Evolutionary conservation across 2,329 filamentous ascomycete species (phyloP).

Genomic region (Alternaria postmessia): DNA sequence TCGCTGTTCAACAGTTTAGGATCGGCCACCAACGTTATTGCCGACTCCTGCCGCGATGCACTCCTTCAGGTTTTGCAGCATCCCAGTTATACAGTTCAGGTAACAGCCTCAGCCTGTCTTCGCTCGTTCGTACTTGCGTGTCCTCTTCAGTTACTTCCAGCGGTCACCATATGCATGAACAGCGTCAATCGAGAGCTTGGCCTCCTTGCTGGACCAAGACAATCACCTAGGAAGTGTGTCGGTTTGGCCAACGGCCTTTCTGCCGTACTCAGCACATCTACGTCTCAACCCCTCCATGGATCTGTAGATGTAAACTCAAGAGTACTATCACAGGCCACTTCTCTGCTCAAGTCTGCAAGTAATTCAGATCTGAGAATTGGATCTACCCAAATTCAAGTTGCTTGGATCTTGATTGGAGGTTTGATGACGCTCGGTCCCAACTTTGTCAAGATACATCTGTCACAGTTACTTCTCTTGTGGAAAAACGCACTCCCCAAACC

Average conservation of each 20-base stretch:
- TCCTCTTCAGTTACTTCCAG: constrained; percentile 88
- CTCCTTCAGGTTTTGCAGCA: constrained; percentile 91
- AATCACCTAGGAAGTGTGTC: constrained; percentile 82
- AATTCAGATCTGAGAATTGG: constrained; percentile 90
- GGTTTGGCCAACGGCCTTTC: constrained; percentile 93
- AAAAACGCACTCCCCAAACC: constrained; percentile 97
- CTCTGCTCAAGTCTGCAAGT: constrained; percentile 88
- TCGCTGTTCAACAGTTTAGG: constrained; percentile 82
- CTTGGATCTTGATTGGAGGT: constrained; percentile 96
- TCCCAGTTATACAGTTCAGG: constrained; percentile 94
- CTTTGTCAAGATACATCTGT: constrained; percentile 98
- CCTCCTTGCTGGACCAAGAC: constrained; percentile 75
- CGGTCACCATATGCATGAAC: constrained; percentile 95
- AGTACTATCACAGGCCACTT: constrained; percentile 89
- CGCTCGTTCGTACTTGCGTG: constrained; percentile 89
- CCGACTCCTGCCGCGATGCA: constrained; percentile 84
- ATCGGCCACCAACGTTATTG: constrained; percentile 79
- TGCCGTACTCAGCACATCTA: constrained; percentile 88
- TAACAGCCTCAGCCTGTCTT: constrained; percentile 85
- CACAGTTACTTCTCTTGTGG: constrained; percentile 92
- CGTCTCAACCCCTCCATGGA: constrained; percentile 86
- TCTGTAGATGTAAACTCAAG: constrained; percentile 95
- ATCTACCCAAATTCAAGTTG: constrained; percentile 94
- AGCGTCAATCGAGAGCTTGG: constrained; percentile 87
- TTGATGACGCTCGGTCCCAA: constrained; percentile 96